phyloP scores from a whole-genome alignment of 2,329 filamentous ascomycete species.

The Penicillium digitatum region DNA sequence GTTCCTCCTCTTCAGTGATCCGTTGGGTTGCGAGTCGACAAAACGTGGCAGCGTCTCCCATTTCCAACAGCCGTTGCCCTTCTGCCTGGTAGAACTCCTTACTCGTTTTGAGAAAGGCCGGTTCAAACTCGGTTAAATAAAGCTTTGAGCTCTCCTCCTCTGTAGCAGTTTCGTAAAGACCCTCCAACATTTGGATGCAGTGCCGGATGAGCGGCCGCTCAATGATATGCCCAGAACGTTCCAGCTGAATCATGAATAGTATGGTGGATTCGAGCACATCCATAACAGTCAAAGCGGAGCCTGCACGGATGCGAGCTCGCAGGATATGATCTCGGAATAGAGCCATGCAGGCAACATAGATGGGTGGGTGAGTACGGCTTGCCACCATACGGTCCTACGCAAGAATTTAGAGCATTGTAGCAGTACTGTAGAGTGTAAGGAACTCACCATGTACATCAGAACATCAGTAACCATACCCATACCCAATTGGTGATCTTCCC shows the following conservation, averaged over 20 bases:
- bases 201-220: slow-evolving; percentile 77
- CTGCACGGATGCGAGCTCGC: slow-evolving; percentile 51
- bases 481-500: slow-evolving; percentile 83
- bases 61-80: slow-evolving; percentile 67
- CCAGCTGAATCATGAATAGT: slow-evolving; percentile 87
- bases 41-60: slow-evolving; percentile 77
- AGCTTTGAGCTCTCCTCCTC: slow-evolving; percentile 76
- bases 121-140: slow-evolving; percentile 80
- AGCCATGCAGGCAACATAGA: slow-evolving; percentile 79
- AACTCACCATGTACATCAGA: slow-evolving; percentile 80
- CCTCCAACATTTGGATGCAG: slow-evolving; percentile 84
- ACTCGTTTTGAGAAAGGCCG: slow-evolving; percentile 68
- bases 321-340: slow-evolving; percentile 86
- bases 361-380: slow-evolving; percentile 69
- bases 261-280: slow-evolving; percentile 76
- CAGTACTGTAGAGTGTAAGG: background rate
- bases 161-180: slow-evolving; percentile 74
- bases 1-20: slow-evolving; percentile 73
- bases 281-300: slow-evolving; percentile 54
- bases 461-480: slow-evolving; percentile 98
- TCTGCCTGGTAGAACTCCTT: slow-evolving; percentile 70
- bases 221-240: slow-evolving; percentile 83
- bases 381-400: slow-evolving; percentile 74
- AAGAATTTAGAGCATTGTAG: slow-evolving; percentile 1
- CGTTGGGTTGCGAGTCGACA: slow-evolving; percentile 70